These are phyloP conservation scores for Ogataea salicorniae DNA, from an alignment of 805 yeast genomes.

Conservation along the genomic window DNA sequence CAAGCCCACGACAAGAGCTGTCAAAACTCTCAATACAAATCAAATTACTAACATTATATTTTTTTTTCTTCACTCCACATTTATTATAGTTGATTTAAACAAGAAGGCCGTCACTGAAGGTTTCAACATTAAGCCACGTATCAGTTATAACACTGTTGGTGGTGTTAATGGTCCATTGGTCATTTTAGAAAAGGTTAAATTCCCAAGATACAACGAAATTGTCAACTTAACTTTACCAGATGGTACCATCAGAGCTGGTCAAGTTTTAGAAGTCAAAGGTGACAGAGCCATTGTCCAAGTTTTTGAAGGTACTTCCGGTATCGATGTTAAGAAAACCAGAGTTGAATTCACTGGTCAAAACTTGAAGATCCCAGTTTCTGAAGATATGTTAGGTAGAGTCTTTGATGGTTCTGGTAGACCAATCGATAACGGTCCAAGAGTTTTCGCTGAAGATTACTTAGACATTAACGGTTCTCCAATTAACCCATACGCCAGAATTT, in stretches of 20 bases:
- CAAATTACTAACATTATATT: slow-evolving; percentile 5
- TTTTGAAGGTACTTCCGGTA: slow-evolving; percentile 98
- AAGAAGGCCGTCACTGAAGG: slow-evolving; percentile 90
- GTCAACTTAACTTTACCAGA: slow-evolving; percentile 96
- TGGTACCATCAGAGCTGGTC: slow-evolving; percentile 93
- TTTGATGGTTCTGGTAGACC: slow-evolving; percentile 99
- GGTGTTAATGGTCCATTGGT: slow-evolving; percentile 99
- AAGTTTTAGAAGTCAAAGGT: slow-evolving; percentile 96
- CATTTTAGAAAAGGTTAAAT: slow-evolving; percentile 78
- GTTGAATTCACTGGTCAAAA: slow-evolving; percentile 97
- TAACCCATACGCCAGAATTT: slow-evolving; percentile 96
- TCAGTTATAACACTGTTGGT: slow-evolving; percentile 92
- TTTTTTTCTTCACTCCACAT: slow-evolving; percentile 21
- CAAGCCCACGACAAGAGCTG: background rate
- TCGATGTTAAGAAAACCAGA: slow-evolving; percentile 95
- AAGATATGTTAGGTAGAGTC: slow-evolving; percentile 95
- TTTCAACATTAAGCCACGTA: slow-evolving; percentile 84
- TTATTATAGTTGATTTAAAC: slow-evolving; percentile 64
- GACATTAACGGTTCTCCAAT: slow-evolving; percentile 99
- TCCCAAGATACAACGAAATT: slow-evolving; percentile 91
- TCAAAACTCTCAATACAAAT: too few species aligned
- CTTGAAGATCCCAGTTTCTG: slow-evolving; percentile 90
- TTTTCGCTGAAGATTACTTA: slow-evolving; percentile 95
- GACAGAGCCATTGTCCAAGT: slow-evolving; percentile 97
- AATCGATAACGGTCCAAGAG: slow-evolving; percentile 96